Percentiles rank a stretch among this genome's conserved stretches.
phyloP scores from a whole-genome alignment of 2,329 filamentous ascomycete genomes.

The Rasamsonia emersonii region DNA sequence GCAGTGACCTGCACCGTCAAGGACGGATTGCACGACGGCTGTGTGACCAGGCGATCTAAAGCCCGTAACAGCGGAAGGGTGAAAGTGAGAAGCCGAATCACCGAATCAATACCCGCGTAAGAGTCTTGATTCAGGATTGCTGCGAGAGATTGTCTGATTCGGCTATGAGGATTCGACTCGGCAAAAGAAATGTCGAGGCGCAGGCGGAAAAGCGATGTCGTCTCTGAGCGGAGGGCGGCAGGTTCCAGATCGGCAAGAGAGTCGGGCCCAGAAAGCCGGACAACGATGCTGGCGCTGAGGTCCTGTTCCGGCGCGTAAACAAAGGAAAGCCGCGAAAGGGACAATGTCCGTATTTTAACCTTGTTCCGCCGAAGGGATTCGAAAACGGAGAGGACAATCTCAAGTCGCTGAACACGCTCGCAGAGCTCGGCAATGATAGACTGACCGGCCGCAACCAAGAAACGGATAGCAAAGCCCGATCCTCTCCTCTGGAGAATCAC shows the following conservation, averaged over 20 bases:
- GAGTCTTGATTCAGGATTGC: conserved; percentile 26
- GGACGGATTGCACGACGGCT: conserved; percentile 14
- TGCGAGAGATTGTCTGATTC: conserved; percentile 31
- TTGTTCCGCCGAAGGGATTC: conserved; percentile 26
- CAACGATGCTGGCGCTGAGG: conserved; percentile 23
- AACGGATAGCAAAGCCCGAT: conserved; percentile 29
- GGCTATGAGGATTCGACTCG: conserved; percentile 29
- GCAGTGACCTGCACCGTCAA: conserved; percentile 24
- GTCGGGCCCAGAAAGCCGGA: conserved; percentile 17
- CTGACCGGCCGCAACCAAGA: conserved; percentile 27
- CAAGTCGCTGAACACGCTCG: conserved; percentile 29
- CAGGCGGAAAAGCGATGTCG: conserved; percentile 18
- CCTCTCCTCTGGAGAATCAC: conserved; percentile 26
- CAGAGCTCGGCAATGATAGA: conserved; percentile 27
- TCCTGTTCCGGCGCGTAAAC: conserved; percentile 22
- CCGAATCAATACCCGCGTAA: conserved; percentile 20
- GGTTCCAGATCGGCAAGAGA: conserved; percentile 15
- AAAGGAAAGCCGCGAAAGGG: conserved; percentile 27
- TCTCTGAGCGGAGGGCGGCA: conserved; percentile 13
- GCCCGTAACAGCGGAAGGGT: conserved; percentile 31
- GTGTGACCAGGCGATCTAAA: conserved; percentile 26
- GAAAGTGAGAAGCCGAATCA: conserved; percentile 23
- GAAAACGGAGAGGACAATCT: conserved; percentile 27
- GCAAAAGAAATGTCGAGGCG: conserved; percentile 27
- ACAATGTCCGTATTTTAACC: conserved; percentile 24